phyloP scores from a whole-genome alignment of 1,284 basidiomycete species.

The Sanghuangporus weigelae region DNA sequence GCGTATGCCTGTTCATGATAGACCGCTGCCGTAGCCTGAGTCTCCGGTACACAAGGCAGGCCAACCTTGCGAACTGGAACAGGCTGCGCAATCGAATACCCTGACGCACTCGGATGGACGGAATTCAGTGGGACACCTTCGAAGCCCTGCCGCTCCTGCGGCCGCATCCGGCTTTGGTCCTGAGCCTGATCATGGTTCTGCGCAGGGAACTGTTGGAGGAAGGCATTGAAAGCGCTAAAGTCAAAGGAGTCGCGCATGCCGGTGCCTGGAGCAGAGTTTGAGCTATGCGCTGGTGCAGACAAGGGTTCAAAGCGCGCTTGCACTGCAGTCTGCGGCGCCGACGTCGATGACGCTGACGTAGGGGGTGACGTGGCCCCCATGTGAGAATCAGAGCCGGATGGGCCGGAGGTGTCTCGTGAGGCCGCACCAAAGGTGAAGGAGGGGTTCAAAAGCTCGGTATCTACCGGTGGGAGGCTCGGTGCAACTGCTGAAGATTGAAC shows the following conservation, averaged over 20 bases:
- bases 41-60: conserved; percentile 6
- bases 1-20: not conserved
- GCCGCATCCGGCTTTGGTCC: not conserved
- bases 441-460: conserved; percentile 45
- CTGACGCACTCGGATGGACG: not conserved
- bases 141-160: not conserved
- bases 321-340: not conserved
- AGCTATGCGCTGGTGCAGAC: not conserved
- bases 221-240: conserved; percentile 10
- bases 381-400: not conserved
- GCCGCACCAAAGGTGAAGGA: conserved; percentile 33
- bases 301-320: not conserved
- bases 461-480: conserved; percentile 46
- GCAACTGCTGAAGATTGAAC: conserved; percentile 9
- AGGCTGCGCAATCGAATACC: conserved; percentile 6
- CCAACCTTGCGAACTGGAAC: conserved; percentile 10
- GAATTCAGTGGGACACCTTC: conserved; percentile 1
- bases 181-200: conserved; percentile 1
- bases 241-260: conserved; percentile 16
- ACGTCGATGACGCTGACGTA: not conserved
- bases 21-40: not conserved
- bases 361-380: not conserved
- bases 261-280: conserved; percentile 2
- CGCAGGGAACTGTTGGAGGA: not conserved
- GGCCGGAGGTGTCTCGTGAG: conserved; percentile 4